Percentiles rank a stretch among this genome's conserved stretches.
These are phyloP conservation scores for Persicaria maculosa DNA, from an alignment of 148 eudicot species.

Conservation along the genomic window DNA sequence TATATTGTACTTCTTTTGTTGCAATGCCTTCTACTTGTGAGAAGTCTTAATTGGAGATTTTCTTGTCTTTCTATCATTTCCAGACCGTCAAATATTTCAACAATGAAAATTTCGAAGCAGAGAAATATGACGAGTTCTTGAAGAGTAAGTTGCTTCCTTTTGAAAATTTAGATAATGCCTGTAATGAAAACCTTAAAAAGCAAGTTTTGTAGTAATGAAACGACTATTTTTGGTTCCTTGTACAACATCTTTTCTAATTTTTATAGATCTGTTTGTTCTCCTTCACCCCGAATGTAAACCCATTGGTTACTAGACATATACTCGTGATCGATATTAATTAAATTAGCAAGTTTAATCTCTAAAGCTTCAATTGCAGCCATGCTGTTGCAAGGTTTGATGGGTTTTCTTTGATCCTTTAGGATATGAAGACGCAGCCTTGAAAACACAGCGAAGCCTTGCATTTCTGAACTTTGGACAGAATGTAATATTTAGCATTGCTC, in stretches of 20 bases:
- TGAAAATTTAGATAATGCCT: background rate
- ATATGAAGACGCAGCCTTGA: constrained; percentile 90
- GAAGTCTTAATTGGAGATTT: constrained; percentile 4
- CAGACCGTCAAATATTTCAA: constrained; percentile 97
- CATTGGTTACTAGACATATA: background rate
- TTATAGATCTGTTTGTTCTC: background rate
- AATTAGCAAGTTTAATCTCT: background rate
- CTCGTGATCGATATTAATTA: background rate
- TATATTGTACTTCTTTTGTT: constrained; percentile 8
- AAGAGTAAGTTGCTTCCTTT: constrained; percentile 56
- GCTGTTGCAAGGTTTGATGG: background rate
- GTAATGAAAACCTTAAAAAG: background rate
- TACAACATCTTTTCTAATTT: background rate
- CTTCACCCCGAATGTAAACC: background rate
- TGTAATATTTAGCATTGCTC: constrained; percentile 69
- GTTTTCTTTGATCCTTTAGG: constrained; percentile 32
- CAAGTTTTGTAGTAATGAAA: background rate
- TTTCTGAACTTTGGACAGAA: constrained; percentile 83
- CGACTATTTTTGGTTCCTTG: background rate
- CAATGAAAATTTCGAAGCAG: constrained; percentile 79
- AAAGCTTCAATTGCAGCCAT: background rate
- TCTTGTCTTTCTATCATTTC: constrained; percentile 12
- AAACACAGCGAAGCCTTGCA: constrained; percentile 96
- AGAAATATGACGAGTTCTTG: constrained; percentile 75
- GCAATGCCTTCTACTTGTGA: background rate